Percentiles rank a stretch among this genome's conserved stretches.
These are phyloP conservation scores for Oryza coarctata DNA, from an alignment of 176 grass and related monocot genomes.

Conservation along the genomic window DNA sequence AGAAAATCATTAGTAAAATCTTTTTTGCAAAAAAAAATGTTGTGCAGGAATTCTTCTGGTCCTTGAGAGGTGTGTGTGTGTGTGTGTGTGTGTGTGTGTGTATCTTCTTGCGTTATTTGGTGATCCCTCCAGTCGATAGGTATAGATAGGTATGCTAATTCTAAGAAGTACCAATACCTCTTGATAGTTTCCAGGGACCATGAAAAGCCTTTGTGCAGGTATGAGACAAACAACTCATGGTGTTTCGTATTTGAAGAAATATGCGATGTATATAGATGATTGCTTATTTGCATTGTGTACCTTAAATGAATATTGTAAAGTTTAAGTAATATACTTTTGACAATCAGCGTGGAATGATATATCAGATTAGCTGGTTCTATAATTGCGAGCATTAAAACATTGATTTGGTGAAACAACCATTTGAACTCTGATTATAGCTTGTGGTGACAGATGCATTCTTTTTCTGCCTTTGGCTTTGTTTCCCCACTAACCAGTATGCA, in stretches of 20 bases:
- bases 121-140: neutral
- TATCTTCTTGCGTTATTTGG: neutral
- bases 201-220: neutral
- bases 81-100: neutral
- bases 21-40: neutral
- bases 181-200: neutral
- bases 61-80: neutral
- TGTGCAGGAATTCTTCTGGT: neutral
- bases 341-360: neutral
- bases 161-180: neutral
- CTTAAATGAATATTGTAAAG: neutral
- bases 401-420: neutral
- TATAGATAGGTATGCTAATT: neutral
- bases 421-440: conserved; percentile 3
- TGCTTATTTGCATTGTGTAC: neutral
- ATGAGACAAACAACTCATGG: neutral
- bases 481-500: neutral
- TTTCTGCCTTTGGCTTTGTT: neutral
- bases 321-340: neutral
- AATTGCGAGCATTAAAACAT: neutral
- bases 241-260: neutral
- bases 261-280: neutral
- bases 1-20: neutral
- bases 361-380: neutral
- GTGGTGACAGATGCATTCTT: neutral